Conservation (phyloP, 139 green algal species). For the Spirogloea muscicola region DNA sequence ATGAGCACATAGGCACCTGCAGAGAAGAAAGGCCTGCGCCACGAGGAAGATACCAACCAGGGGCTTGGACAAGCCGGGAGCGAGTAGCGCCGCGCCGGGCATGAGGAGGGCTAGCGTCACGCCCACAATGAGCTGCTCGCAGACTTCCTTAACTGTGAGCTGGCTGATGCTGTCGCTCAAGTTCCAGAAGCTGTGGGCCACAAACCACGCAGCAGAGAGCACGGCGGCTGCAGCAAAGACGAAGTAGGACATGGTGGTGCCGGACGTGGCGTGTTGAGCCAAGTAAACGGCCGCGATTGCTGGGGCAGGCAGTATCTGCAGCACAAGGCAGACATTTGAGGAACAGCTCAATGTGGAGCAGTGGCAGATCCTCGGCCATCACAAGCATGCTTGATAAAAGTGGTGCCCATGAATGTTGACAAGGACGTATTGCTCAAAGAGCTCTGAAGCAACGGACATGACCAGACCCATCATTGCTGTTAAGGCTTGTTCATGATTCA, state of each 20-base stretch:
- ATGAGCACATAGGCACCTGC: too few relatives aligned
- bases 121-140: constrained; percentile 63
- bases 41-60: constrained; percentile 32
- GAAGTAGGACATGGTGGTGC: constrained; percentile 66
- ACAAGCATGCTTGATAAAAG: too few relatives aligned
- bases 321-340: too few relatives aligned
- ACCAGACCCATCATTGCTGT: too few relatives aligned
- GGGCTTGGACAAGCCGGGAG: neutral
- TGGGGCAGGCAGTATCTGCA: constrained; percentile 67
- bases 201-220: constrained; percentile 60
- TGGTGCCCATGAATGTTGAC: too few relatives aligned
- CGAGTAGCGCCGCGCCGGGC: constrained; percentile 62
- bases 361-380: too few relatives aligned
- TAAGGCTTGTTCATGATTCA: too few relatives aligned
- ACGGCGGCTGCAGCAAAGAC: constrained; percentile 69
- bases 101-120: constrained; percentile 68
- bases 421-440: too few relatives aligned
- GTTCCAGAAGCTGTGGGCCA: constrained; percentile 81
- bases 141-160: constrained; percentile 65
- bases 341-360: too few relatives aligned
- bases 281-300: constrained; percentile 70
- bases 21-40: constrained; percentile 66
- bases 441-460: too few relatives aligned
- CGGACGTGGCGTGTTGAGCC: constrained; percentile 77
- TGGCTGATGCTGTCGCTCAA: constrained; percentile 68